Evolutionary conservation across 768 basidiomycete genomes (phyloP).

Genomic region (Rubroboletus satanas): DNA sequence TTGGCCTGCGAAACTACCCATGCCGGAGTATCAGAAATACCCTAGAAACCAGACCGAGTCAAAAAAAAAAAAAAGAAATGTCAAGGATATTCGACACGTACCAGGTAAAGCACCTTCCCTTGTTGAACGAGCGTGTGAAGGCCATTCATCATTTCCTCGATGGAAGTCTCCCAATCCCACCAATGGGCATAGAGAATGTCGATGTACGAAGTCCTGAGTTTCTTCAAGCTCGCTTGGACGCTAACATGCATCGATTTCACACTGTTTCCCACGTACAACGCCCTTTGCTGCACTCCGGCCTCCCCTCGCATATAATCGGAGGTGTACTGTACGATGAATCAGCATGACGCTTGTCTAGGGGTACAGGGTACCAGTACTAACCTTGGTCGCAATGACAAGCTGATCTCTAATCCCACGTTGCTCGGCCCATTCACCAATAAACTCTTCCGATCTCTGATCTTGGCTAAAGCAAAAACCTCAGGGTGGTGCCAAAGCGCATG

Average conservation of each 20-base stretch:
- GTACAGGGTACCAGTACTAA: not conserved
- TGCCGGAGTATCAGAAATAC: conserved; percentile 44
- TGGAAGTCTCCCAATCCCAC: conserved; percentile 45
- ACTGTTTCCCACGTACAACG: conserved; percentile 37
- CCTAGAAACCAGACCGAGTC: conserved; percentile 18
- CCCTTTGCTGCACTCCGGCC: conserved; percentile 15
- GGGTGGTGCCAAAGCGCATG: not conserved
- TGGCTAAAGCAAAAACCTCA: conserved; percentile 33
- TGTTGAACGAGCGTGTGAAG: conserved; percentile 40
- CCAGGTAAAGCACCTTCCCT: conserved; percentile 45
- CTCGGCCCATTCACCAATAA: conserved; percentile 52
- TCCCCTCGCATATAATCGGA: conserved; percentile 18
- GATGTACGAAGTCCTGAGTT: conserved; percentile 56
- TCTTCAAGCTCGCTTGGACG: conserved; percentile 39
- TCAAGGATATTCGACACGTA: not conserved
- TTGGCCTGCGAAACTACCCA: conserved; percentile 50
- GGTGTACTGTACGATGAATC: conserved; percentile 16
- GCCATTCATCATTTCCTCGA: conserved; percentile 45
- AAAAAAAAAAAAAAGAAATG: not conserved
- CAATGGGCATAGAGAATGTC: conserved; percentile 56
- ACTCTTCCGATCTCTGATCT: conserved; percentile 50
- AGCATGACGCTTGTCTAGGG: not conserved
- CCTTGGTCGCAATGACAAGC: conserved; percentile 48
- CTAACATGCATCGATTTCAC: conserved; percentile 33
- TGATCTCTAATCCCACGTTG: conserved; percentile 41